Percentiles rank a stretch among this genome's conserved stretches.
Evolutionary conservation across 1,284 basidiomycete species (phyloP).

Genomic region (Leucoagaricus sp.): DNA sequence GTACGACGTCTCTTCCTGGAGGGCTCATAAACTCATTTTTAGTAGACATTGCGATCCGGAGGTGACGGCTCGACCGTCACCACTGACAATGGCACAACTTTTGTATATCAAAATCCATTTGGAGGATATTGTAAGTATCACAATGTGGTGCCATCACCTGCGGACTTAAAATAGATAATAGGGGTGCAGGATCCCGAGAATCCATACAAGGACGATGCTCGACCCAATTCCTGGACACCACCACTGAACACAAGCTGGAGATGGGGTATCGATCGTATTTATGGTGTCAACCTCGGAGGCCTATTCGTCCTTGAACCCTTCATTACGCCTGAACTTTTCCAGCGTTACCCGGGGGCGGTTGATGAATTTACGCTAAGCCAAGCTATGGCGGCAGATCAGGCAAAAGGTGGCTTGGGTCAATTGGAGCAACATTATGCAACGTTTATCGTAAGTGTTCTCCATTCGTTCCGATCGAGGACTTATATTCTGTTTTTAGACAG

Average conservation of each 20-base stretch:
- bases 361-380: conserved; percentile 80
- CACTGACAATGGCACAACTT: conserved; percentile 61
- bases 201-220: conserved; percentile 72
- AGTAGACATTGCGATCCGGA: conserved; percentile 36
- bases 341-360: conserved; percentile 59
- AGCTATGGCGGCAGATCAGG: conserved; percentile 63
- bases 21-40: neutral
- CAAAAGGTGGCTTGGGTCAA: conserved; percentile 56
- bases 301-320: conserved; percentile 77
- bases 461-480: neutral
- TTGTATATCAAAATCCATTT: conserved; percentile 70
- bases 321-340: conserved; percentile 78
- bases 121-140: conserved; percentile 65
- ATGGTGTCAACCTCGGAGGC: conserved; percentile 78
- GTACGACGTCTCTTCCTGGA: conserved; percentile 53
- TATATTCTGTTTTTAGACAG: conserved; percentile 54
- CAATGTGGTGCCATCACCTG: neutral
- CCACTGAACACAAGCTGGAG: conserved; percentile 70
- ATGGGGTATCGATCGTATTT: conserved; percentile 66
- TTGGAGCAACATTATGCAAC: conserved; percentile 81
- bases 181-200: conserved; percentile 62
- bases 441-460: conserved; percentile 62
- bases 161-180: conserved; percentile 17
- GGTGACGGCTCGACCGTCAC: conserved; percentile 65
- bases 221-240: conserved; percentile 73